These are phyloP conservation scores for Penicillium glabrum DNA, from an alignment of 2,329 filamentous ascomycete species.

Conservation along the genomic window DNA sequence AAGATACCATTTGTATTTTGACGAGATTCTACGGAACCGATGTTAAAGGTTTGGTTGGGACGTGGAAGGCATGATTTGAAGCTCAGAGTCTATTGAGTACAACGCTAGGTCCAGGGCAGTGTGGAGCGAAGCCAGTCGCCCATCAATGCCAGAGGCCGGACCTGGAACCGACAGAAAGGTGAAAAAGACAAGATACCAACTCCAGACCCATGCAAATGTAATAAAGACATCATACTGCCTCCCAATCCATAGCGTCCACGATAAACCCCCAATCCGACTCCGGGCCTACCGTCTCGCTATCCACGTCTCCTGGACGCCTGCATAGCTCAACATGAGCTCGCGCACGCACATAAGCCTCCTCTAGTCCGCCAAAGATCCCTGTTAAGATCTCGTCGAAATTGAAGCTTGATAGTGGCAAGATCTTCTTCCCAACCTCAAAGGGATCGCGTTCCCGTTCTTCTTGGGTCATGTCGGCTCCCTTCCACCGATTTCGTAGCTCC, in stretches of 20 bases:
- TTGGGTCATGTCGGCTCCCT: conserved; percentile 58
- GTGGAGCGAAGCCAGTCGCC: background rate
- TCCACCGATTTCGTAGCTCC: conserved; percentile 71
- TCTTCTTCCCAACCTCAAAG: conserved; percentile 21
- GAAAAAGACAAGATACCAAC: background rate
- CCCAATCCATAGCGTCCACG: conserved; percentile 62
- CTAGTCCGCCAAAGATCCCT: conserved; percentile 59
- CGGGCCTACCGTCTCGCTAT: conserved; percentile 18
- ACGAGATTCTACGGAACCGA: background rate
- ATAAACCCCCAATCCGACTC: conserved; percentile 58
- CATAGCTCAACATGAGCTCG: conserved; percentile 43
- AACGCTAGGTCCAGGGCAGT: background rate
- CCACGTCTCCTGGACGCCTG: conserved; percentile 16
- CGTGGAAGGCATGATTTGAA: too few species aligned
- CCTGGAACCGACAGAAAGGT: background rate
- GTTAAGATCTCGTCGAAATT: conserved; percentile 61
- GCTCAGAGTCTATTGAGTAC: background rate
- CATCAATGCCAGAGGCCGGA: background rate
- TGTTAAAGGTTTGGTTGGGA: too few species aligned
- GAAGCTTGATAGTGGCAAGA: conserved; percentile 57
- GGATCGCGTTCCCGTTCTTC: conserved; percentile 24
- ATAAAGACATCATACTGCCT: conserved; percentile 33
- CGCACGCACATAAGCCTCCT: conserved; percentile 57
- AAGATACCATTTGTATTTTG: conserved; percentile 9
- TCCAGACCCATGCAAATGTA: conserved; percentile 6